These are phyloP conservation scores for Salisapilia sapeloensis DNA, from an alignment of 352 stramenopile species.

Conservation along the genomic window DNA sequence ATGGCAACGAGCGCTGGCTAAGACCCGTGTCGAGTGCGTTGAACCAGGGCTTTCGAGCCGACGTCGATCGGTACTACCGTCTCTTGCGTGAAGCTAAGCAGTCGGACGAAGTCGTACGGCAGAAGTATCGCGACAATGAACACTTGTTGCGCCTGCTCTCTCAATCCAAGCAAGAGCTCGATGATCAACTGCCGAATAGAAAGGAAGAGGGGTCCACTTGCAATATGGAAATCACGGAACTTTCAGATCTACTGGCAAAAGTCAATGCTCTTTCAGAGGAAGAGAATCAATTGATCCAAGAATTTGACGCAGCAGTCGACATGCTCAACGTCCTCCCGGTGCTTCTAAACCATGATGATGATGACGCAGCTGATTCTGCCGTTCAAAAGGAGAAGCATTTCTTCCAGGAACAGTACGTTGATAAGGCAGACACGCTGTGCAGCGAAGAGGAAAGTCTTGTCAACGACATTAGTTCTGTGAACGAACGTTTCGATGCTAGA, in stretches of 20 bases:
- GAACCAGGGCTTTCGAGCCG: slow-evolving; percentile 33
- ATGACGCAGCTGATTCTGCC: slow-evolving; percentile 9
- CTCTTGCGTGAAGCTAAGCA: slow-evolving; percentile 53
- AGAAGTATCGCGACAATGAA: slow-evolving; percentile 19
- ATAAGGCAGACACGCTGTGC: slow-evolving; percentile 30
- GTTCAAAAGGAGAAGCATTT: slow-evolving; percentile 37
- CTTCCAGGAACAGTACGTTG: slow-evolving; percentile 38
- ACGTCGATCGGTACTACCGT: slow-evolving; percentile 59
- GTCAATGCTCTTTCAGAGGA: slow-evolving; percentile 34
- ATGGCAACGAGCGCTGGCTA: slow-evolving; percentile 31
- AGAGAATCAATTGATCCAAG: slow-evolving; percentile 31
- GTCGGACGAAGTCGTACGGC: slow-evolving; percentile 40
- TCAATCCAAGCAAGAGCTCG: slow-evolving; percentile 29
- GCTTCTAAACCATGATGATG: slow-evolving; percentile 15
- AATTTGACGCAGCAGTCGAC: slow-evolving; percentile 30
- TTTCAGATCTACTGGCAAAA: slow-evolving; percentile 33
- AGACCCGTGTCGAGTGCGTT: slow-evolving; percentile 28
- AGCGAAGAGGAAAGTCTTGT: slow-evolving; percentile 26
- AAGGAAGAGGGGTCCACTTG: slow-evolving; percentile 32
- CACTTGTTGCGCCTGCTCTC: slow-evolving; percentile 18
- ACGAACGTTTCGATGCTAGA: slow-evolving; percentile 36
- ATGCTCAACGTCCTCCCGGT: slow-evolving; percentile 42
- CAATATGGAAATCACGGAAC: slow-evolving; percentile 20
- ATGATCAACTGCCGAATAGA: slow-evolving; percentile 29
- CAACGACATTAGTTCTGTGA: slow-evolving; percentile 16